These are phyloP conservation scores for Fusarium odoratissimum DNA, from an alignment of 2,329 filamentous ascomycete species.

Conservation along the genomic window DNA sequence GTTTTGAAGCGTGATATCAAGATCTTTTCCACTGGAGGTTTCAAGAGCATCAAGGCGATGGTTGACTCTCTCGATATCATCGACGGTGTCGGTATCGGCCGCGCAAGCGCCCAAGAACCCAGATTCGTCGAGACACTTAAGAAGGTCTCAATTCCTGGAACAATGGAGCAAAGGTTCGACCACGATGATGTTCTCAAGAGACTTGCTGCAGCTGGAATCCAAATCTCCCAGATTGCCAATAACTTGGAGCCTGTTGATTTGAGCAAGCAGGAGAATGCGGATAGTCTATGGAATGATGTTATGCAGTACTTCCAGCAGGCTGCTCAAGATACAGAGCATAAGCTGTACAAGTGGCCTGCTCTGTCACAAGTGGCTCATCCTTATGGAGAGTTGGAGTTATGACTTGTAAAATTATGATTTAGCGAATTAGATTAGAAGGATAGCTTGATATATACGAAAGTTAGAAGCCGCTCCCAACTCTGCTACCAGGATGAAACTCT, in stretches of 20 bases:
- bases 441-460: neutral
- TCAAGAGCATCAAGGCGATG: constrained; percentile 17
- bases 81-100: constrained; percentile 25
- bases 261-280: constrained; percentile 25
- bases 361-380: constrained; percentile 10
- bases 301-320: constrained; percentile 12
- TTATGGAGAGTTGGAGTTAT: constrained; percentile 11
- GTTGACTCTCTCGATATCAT: constrained; percentile 25
- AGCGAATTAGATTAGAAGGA: neutral
- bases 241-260: constrained; percentile 14
- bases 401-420: neutral
- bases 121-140: constrained; percentile 9
- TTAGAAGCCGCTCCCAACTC: too few species aligned
- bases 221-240: constrained; percentile 27
- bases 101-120: constrained; percentile 18
- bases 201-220: constrained; percentile 17
- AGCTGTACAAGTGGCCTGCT: constrained; percentile 11
- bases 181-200: constrained; percentile 18
- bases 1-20: constrained; percentile 24
- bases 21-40: constrained; percentile 31
- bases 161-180: constrained; percentile 7
- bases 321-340: constrained; percentile 11
- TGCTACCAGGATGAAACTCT: neutral
- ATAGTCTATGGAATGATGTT: constrained; percentile 20
- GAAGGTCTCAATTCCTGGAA: neutral